These are phyloP conservation scores for Eucalyptus caleyi DNA, from an alignment of 345 rosid genomes.

Conservation along the genomic window DNA sequence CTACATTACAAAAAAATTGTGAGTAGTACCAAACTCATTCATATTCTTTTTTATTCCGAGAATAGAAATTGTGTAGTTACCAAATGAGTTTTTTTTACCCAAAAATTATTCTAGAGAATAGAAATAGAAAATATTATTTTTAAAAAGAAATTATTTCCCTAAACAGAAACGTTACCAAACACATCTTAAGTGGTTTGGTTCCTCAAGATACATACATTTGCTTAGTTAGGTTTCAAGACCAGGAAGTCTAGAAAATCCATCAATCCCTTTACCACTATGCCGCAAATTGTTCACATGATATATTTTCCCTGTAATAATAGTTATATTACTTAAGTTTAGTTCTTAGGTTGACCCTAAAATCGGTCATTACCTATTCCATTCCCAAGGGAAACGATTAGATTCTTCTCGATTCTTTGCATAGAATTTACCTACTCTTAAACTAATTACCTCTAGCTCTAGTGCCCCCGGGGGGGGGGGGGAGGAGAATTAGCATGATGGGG, in stretches of 20 bases:
- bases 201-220: not conserved
- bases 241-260: not conserved
- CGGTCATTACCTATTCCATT: not conserved
- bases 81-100: rapidly evolving
- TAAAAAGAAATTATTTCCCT: too few species aligned
- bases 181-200: not conserved
- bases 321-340: not conserved
- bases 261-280: not conserved
- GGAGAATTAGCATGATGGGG: not conserved
- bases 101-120: rapidly evolving
- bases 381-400: too few species aligned
- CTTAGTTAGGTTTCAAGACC: not conserved
- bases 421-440: not conserved
- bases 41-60: rapidly evolving
- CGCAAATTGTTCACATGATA: not conserved
- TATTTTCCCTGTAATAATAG: too few species aligned
- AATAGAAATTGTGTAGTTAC: too few species aligned
- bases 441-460: not conserved
- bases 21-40: too few species aligned
- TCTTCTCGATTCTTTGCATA: too few species aligned
- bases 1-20: too few species aligned
- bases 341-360: rapidly evolving
- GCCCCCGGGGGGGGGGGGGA: rapidly evolving
- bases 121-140: too few species aligned
- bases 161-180: rapidly evolving